phyloP scores from a whole-genome alignment of 257 asterid species.

The Catharanthus roseus region DNA sequence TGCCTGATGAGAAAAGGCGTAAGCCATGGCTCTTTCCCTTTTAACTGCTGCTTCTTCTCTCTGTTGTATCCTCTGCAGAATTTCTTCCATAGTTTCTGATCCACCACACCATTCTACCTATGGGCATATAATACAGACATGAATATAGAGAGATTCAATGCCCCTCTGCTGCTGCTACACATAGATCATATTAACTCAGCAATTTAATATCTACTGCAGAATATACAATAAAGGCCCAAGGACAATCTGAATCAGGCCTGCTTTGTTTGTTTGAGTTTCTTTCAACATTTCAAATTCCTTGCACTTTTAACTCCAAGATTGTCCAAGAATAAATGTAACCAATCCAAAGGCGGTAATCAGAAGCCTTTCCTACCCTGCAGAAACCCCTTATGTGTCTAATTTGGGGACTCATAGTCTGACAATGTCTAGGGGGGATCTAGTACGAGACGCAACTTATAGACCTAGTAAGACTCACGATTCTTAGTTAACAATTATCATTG shows the following conservation, averaged over 20 bases:
- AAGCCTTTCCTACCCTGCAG: too few species aligned
- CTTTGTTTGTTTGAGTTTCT: neutral
- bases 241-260: neutral
- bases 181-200: neutral
- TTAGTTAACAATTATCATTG: too few species aligned
- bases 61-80: slow-evolving; percentile 57
- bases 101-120: slow-evolving; percentile 81
- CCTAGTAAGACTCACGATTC: too few species aligned
- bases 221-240: neutral
- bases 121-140: neutral
- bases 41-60: slow-evolving; percentile 63
- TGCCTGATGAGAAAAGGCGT: slow-evolving; percentile 80
- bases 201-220: slow-evolving; percentile 6
- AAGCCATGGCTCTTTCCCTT: slow-evolving; percentile 70
- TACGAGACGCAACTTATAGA: too few species aligned
- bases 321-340: neutral
- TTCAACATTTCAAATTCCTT: neutral
- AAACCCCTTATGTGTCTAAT: too few species aligned
- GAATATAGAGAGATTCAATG: neutral
- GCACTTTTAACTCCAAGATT: neutral
- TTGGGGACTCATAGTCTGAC: too few species aligned
- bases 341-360: neutral
- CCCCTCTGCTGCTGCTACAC: neutral
- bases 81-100: slow-evolving; percentile 74
- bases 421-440: too few species aligned